Evolutionary conservation across 352 stramenopile genomes (phyloP).

Genomic region (Globisporangium spinosum): DNA sequence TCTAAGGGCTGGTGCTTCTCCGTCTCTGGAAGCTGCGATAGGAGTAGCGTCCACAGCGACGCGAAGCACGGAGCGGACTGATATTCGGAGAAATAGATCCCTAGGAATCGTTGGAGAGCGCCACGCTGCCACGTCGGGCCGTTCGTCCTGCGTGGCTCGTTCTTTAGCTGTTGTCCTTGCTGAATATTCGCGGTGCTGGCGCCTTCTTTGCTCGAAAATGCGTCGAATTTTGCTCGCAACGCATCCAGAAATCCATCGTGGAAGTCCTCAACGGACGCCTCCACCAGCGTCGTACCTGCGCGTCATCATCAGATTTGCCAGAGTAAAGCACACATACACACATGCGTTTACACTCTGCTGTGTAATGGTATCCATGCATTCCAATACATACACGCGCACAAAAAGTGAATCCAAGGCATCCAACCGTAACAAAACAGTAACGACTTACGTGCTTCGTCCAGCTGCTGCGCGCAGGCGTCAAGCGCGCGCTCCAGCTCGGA

Average conservation of each 20-base stretch:
- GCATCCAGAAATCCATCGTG: constrained; percentile 40
- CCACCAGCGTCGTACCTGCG: constrained; percentile 3
- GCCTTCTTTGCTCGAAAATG: background rate
- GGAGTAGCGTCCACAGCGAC: constrained; percentile 21
- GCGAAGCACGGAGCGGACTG: constrained; percentile 25
- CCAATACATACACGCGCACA: background rate
- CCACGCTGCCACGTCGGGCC: constrained; percentile 22
- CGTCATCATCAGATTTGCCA: background rate
- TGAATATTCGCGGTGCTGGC: background rate
- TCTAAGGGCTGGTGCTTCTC: background rate
- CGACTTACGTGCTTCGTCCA: constrained; percentile 14
- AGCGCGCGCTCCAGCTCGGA: constrained; percentile 7
- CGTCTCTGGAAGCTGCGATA: background rate
- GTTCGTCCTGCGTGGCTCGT: background rate
- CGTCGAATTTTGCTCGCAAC: constrained; percentile 27
- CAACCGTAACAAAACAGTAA: background rate
- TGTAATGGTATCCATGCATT: background rate
- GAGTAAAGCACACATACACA: background rate
- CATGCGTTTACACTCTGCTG: background rate
- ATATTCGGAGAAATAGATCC: constrained; percentile 37
- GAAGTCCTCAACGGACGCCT: constrained; percentile 21
- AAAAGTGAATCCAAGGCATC: background rate
- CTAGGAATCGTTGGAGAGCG: constrained; percentile 31
- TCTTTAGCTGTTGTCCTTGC: constrained; percentile 6
- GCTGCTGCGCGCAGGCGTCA: constrained; percentile 1